Evolutionary conservation across 1,284 basidiomycete species (phyloP).

Genomic region (Tilletia indica): DNA sequence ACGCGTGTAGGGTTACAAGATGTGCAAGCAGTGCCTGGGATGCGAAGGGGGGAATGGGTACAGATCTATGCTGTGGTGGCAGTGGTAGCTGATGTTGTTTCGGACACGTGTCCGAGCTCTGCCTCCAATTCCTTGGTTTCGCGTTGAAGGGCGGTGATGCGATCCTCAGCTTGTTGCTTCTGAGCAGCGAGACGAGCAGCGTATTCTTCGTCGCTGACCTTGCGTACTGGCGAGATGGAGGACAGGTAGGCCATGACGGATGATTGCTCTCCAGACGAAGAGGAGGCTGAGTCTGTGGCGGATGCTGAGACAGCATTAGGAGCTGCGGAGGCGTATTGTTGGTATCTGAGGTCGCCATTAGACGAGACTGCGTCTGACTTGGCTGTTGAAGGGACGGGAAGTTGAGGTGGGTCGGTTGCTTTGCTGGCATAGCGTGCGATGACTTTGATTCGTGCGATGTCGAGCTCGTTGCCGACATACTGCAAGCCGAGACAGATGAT

Average conservation of each 20-base stretch:
- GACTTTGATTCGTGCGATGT: constrained; percentile 3
- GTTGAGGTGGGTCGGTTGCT: neutral
- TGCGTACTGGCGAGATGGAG: neutral
- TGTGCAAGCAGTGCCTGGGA: too few species aligned
- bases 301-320: neutral
- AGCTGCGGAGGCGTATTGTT: neutral
- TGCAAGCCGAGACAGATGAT: constrained; percentile 6
- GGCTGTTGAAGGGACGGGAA: neutral
- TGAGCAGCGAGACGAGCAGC: neutral
- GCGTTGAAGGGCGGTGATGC: neutral
- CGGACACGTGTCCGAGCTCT: neutral
- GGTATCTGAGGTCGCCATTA: neutral
- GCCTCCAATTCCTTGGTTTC: constrained; percentile 4
- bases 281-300: neutral
- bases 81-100: neutral
- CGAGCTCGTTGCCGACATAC: neutral
- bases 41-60: too few species aligned
- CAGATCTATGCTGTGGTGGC: neutral
- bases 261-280: neutral
- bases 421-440: neutral
- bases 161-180: neutral
- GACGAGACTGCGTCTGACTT: neutral
- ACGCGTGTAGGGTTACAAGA: too few species aligned
- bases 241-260: neutral
- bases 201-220: constrained; percentile 13